Evolutionary conservation across 2,329 filamentous ascomycete species (phyloP).

Genomic region (Fusarium pininemorale): DNA sequence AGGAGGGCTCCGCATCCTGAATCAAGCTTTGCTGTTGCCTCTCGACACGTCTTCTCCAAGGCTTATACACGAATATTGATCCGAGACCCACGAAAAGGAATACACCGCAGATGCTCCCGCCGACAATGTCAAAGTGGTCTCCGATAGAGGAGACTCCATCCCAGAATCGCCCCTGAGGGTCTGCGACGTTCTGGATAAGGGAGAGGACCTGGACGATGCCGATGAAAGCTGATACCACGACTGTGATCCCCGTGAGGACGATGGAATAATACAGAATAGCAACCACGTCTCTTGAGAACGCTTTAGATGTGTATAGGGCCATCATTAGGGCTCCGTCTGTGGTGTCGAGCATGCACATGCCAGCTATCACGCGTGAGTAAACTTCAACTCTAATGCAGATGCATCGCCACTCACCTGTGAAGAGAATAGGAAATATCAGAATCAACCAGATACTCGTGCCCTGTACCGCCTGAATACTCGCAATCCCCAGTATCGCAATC

Average conservation of each 20-base stretch:
- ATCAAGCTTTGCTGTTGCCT: conserved; percentile 29
- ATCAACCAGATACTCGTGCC: conserved; percentile 96
- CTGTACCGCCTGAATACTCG: conserved; percentile 83
- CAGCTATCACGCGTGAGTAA: conserved; percentile 60
- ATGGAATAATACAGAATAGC: conserved; percentile 95
- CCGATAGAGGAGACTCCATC: conserved; percentile 80
- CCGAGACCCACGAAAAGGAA: conserved; percentile 81
- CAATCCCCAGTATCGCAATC: conserved; percentile 89
- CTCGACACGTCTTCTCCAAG: conserved; percentile 71
- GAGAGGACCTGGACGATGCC: conserved; percentile 86
- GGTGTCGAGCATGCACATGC: conserved; percentile 95
- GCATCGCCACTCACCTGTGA: conserved; percentile 69
- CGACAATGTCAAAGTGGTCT: conserved; percentile 86
- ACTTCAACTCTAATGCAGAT: neutral
- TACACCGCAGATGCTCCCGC: conserved; percentile 84
- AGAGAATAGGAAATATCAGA: conserved; percentile 87
- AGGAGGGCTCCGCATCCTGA: neutral
- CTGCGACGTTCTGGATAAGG: conserved; percentile 78
- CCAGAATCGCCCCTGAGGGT: conserved; percentile 84
- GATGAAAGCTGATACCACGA: conserved; percentile 85
- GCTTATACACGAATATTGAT: conserved; percentile 79
- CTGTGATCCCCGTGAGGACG: conserved; percentile 83
- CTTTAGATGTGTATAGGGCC: conserved; percentile 84
- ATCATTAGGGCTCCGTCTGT: conserved; percentile 96
- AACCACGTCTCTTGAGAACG: conserved; percentile 82